These are phyloP conservation scores for Penicillium diatomitis DNA, from an alignment of 495 filamentous ascomycete species.

Conservation along the genomic window DNA sequence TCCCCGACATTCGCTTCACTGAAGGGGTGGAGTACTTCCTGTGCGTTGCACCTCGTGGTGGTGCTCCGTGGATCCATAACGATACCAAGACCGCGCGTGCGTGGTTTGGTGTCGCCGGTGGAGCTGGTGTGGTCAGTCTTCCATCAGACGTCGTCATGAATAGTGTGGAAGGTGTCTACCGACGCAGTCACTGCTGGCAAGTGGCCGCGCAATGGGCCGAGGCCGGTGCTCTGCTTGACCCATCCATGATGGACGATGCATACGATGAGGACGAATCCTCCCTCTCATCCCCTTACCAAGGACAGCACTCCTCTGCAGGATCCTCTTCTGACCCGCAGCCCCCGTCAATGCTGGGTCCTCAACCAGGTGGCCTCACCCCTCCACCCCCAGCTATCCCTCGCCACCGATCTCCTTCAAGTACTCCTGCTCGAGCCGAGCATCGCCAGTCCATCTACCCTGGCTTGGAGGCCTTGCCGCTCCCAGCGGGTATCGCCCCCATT, in stretches of 20 bases:
- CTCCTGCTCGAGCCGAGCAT: constrained; percentile 21
- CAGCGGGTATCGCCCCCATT: constrained; percentile 39
- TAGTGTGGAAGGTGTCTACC: constrained; percentile 82
- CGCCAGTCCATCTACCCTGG: constrained; percentile 39
- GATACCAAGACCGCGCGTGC: constrained; percentile 53
- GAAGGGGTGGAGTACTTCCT: constrained; percentile 93
- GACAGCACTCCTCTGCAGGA: constrained; percentile 34
- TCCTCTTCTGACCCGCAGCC: constrained; percentile 25
- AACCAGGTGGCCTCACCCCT: constrained; percentile 21
- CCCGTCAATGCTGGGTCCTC: constrained; percentile 19
- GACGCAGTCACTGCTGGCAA: constrained; percentile 86
- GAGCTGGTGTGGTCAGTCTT: constrained; percentile 62
- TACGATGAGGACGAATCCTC: constrained; percentile 36
- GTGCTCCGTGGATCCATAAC: constrained; percentile 78
- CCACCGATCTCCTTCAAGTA: constrained; percentile 29
- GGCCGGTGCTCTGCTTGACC: constrained; percentile 27
- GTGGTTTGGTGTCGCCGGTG: constrained; percentile 73
- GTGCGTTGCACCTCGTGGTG: constrained; percentile 78
- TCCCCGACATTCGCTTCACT: constrained; percentile 62
- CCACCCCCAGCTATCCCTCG: constrained; percentile 35
- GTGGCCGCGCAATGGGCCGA: constrained; percentile 67
- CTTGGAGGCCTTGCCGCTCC: constrained; percentile 43
- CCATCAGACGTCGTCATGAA: constrained; percentile 80
- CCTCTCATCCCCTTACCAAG: constrained; percentile 35
- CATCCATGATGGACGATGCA: constrained; percentile 31